phyloP scores from a whole-genome alignment of 371 early-diverging fungal species.

The Synchytrium microbalum region DNA sequence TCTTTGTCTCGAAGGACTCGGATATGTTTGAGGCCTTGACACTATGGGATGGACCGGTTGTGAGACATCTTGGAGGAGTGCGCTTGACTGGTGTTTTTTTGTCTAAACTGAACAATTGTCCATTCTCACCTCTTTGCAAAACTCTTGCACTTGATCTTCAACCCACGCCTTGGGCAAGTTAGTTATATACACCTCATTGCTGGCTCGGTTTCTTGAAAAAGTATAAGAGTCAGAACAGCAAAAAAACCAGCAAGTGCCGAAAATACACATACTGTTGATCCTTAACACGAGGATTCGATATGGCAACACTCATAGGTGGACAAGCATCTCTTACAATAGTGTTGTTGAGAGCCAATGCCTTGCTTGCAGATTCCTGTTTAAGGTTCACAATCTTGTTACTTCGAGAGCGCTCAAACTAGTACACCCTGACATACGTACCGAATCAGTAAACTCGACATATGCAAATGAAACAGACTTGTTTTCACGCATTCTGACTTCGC shows the following conservation, averaged over 20 bases:
- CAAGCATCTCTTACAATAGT: slow-evolving; percentile 10
- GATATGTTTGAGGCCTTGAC: slow-evolving; percentile 26
- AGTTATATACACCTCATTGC: slow-evolving; percentile 29
- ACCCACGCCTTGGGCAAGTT: slow-evolving; percentile 27
- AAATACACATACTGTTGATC: slow-evolving; percentile 14
- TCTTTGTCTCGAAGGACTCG: slow-evolving; percentile 16
- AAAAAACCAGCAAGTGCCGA: not conserved
- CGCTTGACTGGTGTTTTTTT: not conserved
- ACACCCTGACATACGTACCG: slow-evolving; percentile 9
- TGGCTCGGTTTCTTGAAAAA: slow-evolving; percentile 21
- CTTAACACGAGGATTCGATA: slow-evolving; percentile 30
- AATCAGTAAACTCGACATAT: slow-evolving; percentile 33
- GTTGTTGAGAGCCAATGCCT: slow-evolving; percentile 22
- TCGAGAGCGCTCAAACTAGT: not conserved
- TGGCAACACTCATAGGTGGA: slow-evolving; percentile 27
- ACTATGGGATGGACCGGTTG: slow-evolving; percentile 8
- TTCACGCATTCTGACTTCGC: slow-evolving; percentile 29
- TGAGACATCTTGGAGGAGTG: not conserved
- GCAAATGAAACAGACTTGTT: slow-evolving; percentile 32
- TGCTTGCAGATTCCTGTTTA: slow-evolving; percentile 20
- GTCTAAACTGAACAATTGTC: not conserved
- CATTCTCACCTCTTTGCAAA: slow-evolving; percentile 22
- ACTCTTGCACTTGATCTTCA: slow-evolving; percentile 24
- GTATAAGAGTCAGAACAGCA: not conserved
- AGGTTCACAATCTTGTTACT: not conserved